Percentiles rank a stretch among this genome's conserved stretches.
These are phyloP conservation scores for Pelargonium citronellum DNA, from an alignment of 441 rosid species.

Conservation along the genomic window DNA sequence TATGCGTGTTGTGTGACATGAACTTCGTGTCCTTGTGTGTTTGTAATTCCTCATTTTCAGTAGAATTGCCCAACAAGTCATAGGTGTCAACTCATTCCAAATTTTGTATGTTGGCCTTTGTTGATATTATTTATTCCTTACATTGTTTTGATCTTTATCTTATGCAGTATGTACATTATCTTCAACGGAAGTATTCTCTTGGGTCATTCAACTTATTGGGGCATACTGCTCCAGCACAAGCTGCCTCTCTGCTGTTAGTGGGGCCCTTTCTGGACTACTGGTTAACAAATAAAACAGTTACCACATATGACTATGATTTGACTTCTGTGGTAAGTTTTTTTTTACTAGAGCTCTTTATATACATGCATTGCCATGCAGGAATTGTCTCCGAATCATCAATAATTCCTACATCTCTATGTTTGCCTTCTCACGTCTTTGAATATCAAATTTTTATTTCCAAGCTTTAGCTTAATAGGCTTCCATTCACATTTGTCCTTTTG, in stretches of 20 bases:
- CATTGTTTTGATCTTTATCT: background rate
- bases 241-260: slow-evolving; percentile 50
- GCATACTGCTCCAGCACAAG: slow-evolving; percentile 78
- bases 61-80: no score
- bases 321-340: slow-evolving; percentile 45
- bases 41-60: background rate
- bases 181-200: slow-evolving; percentile 56
- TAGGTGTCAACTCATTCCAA: no score
- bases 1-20: background rate
- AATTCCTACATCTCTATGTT: no score
- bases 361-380: background rate
- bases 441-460: no score
- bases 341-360: background rate
- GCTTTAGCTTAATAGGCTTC: no score
- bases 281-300: slow-evolving; percentile 55
- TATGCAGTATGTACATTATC: slow-evolving; percentile 67
- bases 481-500: no score
- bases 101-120: no score
- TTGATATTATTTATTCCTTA: no score
- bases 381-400: no score
- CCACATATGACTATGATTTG: slow-evolving; percentile 44
- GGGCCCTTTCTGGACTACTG: slow-evolving; percentile 75
- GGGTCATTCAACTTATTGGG: slow-evolving; percentile 71
- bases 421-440: no score
- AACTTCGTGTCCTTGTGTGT: background rate